phyloP scores from a whole-genome alignment of 495 filamentous ascomycete genomes.

The Saxophila tyrrhenica region DNA sequence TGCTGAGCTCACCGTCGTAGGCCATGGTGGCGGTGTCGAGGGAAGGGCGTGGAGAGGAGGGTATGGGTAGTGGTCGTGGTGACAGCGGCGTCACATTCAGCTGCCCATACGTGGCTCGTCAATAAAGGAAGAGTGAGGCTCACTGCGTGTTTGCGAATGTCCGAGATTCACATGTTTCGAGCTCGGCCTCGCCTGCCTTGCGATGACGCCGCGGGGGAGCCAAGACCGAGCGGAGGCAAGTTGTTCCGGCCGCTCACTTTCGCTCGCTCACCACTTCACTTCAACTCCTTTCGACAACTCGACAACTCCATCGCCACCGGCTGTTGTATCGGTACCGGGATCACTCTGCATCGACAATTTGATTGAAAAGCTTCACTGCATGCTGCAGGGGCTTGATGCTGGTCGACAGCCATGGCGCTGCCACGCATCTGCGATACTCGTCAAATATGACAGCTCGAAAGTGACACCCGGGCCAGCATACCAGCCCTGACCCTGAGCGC shows the following conservation, averaged over 20 bases:
- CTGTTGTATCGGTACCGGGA: too few species aligned
- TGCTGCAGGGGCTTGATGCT: too few species aligned
- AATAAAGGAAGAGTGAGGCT: too few species aligned
- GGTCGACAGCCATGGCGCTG: too few species aligned
- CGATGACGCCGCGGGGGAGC: not conserved
- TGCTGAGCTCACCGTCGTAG: not conserved
- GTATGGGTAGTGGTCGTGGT: not conserved
- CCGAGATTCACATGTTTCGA: not conserved
- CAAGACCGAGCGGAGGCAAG: not conserved
- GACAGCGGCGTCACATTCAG: not conserved
- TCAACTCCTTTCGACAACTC: not conserved
- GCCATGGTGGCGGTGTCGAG: not conserved
- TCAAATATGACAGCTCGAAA: not conserved
- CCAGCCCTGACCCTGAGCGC: too few species aligned
- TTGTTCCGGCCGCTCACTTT: not conserved
- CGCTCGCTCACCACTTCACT: not conserved
- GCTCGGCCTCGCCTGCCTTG: not conserved
- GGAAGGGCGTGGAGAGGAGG: not conserved
- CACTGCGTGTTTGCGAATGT: not conserved
- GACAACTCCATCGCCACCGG: not conserved
- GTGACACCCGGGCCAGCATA: too few species aligned
- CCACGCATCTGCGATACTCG: not conserved
- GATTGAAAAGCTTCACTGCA: not conserved
- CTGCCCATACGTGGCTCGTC: too few species aligned
- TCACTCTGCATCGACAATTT: not conserved